Evolutionary conservation across 192 early-diverging fungal genomes (phyloP), one percentile per base, ranked within the genome.

Genomic region (Paraglomus brasilianum): DNA sequence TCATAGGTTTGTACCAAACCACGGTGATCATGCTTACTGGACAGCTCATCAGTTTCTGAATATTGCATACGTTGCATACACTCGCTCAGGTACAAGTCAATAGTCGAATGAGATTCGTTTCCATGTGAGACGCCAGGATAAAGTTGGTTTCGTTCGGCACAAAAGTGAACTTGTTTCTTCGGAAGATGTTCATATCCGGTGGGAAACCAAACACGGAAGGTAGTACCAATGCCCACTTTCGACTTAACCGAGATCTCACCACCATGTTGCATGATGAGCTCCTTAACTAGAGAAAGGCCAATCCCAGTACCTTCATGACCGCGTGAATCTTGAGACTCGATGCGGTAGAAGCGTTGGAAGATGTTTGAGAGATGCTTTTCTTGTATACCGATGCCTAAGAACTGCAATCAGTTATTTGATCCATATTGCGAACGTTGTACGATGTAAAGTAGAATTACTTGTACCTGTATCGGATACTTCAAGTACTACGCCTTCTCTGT

Each of bases 271-370:
- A 79, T 78, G 0, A 82, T 77, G 13, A 88, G 62, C 66, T 88
- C 85, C 47, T 78, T 80, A 15, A 82, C 78, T 3, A 88, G 56
- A 1, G 83, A 73, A 8, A 88, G 57, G 3, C 86, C 86, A 43
- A 88, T 88, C 2, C 86, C 86, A 5, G 78, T 83, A 8, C 86
- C 86, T 72, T 85, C 85, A 49, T 83, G 76, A 30, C 77, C 78
- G 11, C 86, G 74, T 3, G 83, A 81, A 46, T 79, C 76, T 11
- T 71, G 72, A 40, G 75, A 78, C 47, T 86, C 82, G n/a, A 86
- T 77, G 5, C 83, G 77, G 59, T 88, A 80, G 68, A 88, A 88
- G 9, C 83, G 77, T n/a, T 82, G 80, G 70, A 88, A 86, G 1
- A 88, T 74, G 0, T 75, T 74, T 8, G 56, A 63, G 6, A 85